Base-by-base conservation (phyloP, 108 stramenopile species). In the Schizochytrium sp. region DNA sequence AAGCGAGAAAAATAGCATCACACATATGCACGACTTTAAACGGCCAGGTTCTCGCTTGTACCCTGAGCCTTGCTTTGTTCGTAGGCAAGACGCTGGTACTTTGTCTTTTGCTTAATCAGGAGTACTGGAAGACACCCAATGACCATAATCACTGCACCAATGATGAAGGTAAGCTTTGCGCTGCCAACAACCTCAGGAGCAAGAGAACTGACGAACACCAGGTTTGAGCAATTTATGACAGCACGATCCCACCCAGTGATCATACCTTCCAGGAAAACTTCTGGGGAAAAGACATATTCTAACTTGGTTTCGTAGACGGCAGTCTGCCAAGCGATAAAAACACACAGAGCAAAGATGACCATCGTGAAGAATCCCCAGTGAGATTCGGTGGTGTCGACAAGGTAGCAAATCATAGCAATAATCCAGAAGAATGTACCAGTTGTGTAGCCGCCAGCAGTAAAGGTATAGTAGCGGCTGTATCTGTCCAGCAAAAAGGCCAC, bases 261-360 rank as follows among this genome's bases (percentile, higher is more conserved):
- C n/a, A 55, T n/a, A 28, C 76, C 76, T 40, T 83, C 76, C 8
- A 83, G 3, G n/a, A n/a, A 55, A 42, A n/a, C 38, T 1, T 83
- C n/a, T 8, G 5, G 45, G 5, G 76, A 40, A 42, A 83, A 83
- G 53, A 83, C 76, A 40, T 83, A 83, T 53, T 83, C 76, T n/a
- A 83, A 53, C 53, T 83, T 83, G 53, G 50, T 55, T 1, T 83
- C 76, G 76, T 83, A 83, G 0, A 83, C 76, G 12, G 76, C 47
- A 8, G 76, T 83, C 76, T 83, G 76, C 76, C 76, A 83, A n/a
- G 76, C 76, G 10, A 83, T 55, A 42, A 83, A 83, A 53, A 83
- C 50, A 5, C 10, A 38, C 8, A 83, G 15, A 50, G 76, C 76
- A 10, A 83, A 28, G 2, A 83, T 28, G 1, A 83, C 28, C 76